A percentile compares a stretch with the other conserved stretches of the same genome.
Evolutionary conservation across 257 asterid species (phyloP).

Genomic region (Petunia axillaris): DNA sequence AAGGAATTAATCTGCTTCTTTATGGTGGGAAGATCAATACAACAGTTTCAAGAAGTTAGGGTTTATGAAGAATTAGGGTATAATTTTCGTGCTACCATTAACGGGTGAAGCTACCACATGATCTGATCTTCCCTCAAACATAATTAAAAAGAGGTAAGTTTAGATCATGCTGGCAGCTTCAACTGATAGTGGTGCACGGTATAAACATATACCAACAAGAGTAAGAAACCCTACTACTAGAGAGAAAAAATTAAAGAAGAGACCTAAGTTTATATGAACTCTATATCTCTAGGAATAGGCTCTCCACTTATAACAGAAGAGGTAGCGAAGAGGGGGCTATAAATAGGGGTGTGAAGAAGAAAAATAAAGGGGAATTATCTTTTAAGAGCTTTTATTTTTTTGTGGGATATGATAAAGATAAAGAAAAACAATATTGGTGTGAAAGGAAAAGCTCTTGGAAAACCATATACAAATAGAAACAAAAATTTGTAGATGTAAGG

Average conservation of each 20-base stretch:
- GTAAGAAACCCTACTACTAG: not conserved
- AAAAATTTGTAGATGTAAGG: constrained; percentile 28
- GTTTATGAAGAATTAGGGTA: constrained; percentile 29
- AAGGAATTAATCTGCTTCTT: not conserved
- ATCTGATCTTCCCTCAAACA: constrained; percentile 46
- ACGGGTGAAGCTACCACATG: constrained; percentile 78
- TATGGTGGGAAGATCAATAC: not conserved
- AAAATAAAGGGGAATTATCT: constrained; percentile 15
- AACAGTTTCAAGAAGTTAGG: constrained; percentile 10
- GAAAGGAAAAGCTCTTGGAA: constrained; percentile 29
- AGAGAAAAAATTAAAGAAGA: not conserved
- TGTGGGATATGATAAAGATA: constrained; percentile 16
- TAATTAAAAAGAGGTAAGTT: constrained; percentile 36
- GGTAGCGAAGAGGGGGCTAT: constrained; percentile 33
- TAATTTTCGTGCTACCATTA: constrained; percentile 40
- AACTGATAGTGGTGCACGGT: constrained; percentile 51
- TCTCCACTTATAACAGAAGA: constrained; percentile 24
- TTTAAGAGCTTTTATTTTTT: not conserved
- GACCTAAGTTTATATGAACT: constrained; percentile 10
- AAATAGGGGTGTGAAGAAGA: constrained; percentile 37
- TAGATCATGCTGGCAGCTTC: constrained; percentile 95
- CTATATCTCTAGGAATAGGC: not conserved
- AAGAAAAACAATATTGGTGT: constrained; percentile 15
- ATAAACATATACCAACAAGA: not conserved
- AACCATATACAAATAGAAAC: constrained; percentile 34